Conservation (phyloP, 805 yeast genomes). For the Tetrapisispora fleetii region DNA sequence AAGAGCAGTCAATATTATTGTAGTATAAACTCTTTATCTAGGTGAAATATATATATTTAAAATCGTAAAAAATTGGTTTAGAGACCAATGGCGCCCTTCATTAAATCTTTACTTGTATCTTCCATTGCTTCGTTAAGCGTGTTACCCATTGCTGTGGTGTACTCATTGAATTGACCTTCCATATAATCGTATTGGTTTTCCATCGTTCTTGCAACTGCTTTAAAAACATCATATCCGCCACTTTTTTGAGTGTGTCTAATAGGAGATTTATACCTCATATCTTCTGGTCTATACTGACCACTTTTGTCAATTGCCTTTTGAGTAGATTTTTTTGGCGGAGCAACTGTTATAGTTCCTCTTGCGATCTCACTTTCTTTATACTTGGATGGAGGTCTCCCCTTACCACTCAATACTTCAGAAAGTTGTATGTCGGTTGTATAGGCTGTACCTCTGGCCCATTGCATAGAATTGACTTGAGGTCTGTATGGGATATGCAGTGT, state of each 20-base stretch:
- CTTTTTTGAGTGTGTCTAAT: slow-evolving; percentile 31
- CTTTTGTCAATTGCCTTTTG: slow-evolving; percentile 1
- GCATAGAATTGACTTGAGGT: slow-evolving; percentile 69
- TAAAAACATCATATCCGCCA: slow-evolving; percentile 34
- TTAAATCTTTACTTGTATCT: slow-evolving; percentile 39
- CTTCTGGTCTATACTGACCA: slow-evolving; percentile 3
- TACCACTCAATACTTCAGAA: slow-evolving; percentile 62
- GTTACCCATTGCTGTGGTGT: slow-evolving; percentile 46
- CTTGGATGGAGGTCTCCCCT: slow-evolving; percentile 52
- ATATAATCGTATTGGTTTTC: slow-evolving; percentile 44
- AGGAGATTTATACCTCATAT: slow-evolving; percentile 37
- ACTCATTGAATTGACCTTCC: slow-evolving; percentile 47
- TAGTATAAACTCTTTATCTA: too few relatives aligned
- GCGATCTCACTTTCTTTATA: slow-evolving; percentile 52
- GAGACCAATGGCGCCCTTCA: slow-evolving; percentile 45
- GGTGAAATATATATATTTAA: too few relatives aligned
- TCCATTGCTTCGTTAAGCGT: slow-evolving; percentile 43
- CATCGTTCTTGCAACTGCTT: slow-evolving; percentile 33
- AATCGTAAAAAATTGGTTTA: slow-evolving; percentile 12
- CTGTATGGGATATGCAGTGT: slow-evolving; percentile 62
- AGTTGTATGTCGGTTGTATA: slow-evolving; percentile 54
- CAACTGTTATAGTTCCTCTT: slow-evolving; percentile 29
- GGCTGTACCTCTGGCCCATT: slow-evolving; percentile 77
- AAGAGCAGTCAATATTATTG: too few relatives aligned
- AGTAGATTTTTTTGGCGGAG: slow-evolving; percentile 11